Conservation (phyloP, 208 protist species). For the Phytomonas francai region DNA sequence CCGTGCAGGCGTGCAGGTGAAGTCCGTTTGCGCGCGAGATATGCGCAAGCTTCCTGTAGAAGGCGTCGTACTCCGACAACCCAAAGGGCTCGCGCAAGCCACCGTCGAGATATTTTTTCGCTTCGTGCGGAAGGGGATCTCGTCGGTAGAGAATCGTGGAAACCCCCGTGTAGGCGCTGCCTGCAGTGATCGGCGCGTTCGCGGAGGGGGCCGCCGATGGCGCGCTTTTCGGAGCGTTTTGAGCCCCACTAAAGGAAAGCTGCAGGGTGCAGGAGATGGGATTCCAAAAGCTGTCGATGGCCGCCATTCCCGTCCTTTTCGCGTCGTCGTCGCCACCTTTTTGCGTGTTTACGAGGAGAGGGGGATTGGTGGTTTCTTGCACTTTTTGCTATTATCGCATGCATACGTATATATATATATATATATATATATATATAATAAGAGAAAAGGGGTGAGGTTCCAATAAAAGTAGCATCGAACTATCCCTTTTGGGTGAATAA, state of each 20-base stretch:
- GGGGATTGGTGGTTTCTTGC: neutral
- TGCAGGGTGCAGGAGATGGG: slow-evolving; percentile 43
- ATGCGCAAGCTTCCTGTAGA: slow-evolving; percentile 8
- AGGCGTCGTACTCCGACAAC: slow-evolving; percentile 15
- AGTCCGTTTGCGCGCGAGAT: slow-evolving; percentile 17
- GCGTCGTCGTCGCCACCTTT: neutral
- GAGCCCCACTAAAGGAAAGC: slow-evolving; percentile 27
- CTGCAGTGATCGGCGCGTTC: slow-evolving; percentile 13
- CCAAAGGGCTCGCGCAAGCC: neutral
- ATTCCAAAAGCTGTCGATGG: slow-evolving; percentile 17
- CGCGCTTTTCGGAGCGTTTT: neutral
- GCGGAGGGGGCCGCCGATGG: slow-evolving; percentile 3
- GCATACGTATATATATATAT: neutral
- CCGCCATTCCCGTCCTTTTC: neutral
- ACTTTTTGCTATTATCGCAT: neutral
- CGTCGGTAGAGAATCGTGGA: slow-evolving; percentile 44
- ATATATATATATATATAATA: slow-evolving; percentile 1
- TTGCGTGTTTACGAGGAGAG: neutral
- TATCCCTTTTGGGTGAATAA: too few relatives aligned
- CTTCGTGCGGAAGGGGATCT: neutral
- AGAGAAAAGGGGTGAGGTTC: slow-evolving; percentile 1
- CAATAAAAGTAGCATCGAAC: slow-evolving; percentile 2
- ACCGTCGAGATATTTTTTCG: too few relatives aligned
- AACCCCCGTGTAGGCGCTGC: slow-evolving; percentile 37
- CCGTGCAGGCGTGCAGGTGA: slow-evolving; percentile 53